Evolutionary conservation across 805 yeast genomes (phyloP).

Genomic region (Candida namnaoensis): DNA sequence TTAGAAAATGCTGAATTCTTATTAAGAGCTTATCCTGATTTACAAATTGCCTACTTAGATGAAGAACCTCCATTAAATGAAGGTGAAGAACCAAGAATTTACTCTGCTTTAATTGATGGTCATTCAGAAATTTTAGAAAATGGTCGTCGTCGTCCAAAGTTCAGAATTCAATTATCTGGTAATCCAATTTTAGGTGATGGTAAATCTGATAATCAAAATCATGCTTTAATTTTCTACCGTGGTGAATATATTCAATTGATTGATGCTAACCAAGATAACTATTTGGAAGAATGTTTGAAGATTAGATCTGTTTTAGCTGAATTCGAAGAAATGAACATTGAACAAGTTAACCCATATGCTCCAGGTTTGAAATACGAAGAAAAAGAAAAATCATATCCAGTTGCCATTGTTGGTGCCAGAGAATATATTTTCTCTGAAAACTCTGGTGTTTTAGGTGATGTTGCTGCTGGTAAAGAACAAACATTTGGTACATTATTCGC

Average conservation of each 20-base stretch:
- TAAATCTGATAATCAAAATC: conserved; percentile 82
- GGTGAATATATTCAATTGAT: conserved; percentile 82
- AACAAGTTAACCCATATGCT: conserved; percentile 76
- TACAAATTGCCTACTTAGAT: conserved; percentile 88
- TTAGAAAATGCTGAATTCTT: conserved; percentile 74
- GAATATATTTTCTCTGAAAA: conserved; percentile 84
- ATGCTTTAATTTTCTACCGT: conserved; percentile 68
- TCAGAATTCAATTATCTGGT: conserved; percentile 72
- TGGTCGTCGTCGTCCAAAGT: conserved; percentile 70
- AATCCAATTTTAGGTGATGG: conserved; percentile 86
- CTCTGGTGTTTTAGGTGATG: conserved; percentile 80
- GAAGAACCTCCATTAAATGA: conserved; percentile 57
- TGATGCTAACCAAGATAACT: conserved; percentile 85
- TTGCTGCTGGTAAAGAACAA: conserved; percentile 88
- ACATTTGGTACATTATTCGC: conserved; percentile 82
- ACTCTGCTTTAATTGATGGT: conserved; percentile 75
- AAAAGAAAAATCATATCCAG: conserved; percentile 48
- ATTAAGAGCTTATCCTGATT: conserved; percentile 75
- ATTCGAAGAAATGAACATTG: conserved; percentile 69
- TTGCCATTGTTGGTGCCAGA: conserved; percentile 82
- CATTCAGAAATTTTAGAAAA: conserved; percentile 64
- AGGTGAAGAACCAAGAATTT: conserved; percentile 65
- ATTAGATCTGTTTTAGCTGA: conserved; percentile 76
- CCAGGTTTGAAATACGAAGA: conserved; percentile 38
- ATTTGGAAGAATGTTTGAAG: conserved; percentile 77